phyloP scores from a whole-genome alignment of 2,329 filamentous ascomycete genomes.

The Cladorrhinum sp. region DNA sequence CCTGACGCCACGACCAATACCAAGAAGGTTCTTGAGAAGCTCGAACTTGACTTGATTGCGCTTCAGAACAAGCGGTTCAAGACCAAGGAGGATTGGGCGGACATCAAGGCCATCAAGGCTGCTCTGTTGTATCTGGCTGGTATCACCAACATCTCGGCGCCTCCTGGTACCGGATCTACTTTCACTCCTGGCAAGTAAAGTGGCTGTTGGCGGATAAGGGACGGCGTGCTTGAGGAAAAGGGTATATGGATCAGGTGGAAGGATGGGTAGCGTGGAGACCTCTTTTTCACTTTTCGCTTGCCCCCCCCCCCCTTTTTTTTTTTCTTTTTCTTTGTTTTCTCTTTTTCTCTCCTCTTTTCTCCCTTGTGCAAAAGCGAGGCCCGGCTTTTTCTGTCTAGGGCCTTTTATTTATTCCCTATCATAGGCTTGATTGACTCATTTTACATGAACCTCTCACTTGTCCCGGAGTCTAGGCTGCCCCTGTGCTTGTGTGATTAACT shows the following conservation, averaged over 20 bases:
- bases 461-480: neutral
- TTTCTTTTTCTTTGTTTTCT: constrained; percentile 8
- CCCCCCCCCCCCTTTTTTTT: constrained; percentile 12
- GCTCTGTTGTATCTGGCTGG: constrained; percentile 23
- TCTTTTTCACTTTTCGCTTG: constrained; percentile 12
- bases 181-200: constrained; percentile 25
- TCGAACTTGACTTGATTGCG: constrained; percentile 19
- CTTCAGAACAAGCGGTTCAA: constrained; percentile 28
- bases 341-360: constrained; percentile 14
- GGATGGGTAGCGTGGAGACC: constrained; percentile 6
- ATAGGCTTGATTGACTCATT: constrained; percentile 31
- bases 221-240: constrained; percentile 17
- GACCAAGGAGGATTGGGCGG: constrained; percentile 20
- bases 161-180: constrained; percentile 21
- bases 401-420: constrained; percentile 1
- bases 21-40: constrained; percentile 22
- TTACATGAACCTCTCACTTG: neutral
- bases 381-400: neutral
- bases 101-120: constrained; percentile 24
- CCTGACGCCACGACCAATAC: constrained; percentile 22
- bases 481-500: neutral
- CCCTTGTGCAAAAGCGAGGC: neutral
- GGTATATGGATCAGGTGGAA: neutral
- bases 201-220: constrained; percentile 15
- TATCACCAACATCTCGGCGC: constrained; percentile 23